Conservation (phyloP, 2,329 filamentous ascomycete species). For the Whalleya microplaca region DNA sequence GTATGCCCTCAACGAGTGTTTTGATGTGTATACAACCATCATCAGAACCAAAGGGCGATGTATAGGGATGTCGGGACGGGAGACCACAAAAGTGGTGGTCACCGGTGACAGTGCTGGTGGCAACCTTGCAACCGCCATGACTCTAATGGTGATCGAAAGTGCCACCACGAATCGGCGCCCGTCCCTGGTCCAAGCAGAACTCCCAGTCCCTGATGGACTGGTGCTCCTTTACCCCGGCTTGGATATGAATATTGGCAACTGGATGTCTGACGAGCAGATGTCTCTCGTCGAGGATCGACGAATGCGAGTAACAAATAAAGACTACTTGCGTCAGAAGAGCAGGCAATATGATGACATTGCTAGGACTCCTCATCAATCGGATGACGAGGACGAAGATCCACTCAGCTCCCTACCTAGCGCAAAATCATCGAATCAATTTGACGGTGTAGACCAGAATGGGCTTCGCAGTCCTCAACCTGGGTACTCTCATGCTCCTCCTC, state of each 20-base stretch:
- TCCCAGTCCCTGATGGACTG: slow-evolving; percentile 78
- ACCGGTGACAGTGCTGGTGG: slow-evolving; percentile 83
- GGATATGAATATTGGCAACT: slow-evolving; percentile 97
- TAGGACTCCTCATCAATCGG: slow-evolving; percentile 79
- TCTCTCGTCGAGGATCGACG: slow-evolving; percentile 84
- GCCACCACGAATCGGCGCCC: slow-evolving; percentile 59
- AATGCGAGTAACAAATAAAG: slow-evolving; percentile 75
- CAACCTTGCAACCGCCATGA: slow-evolving; percentile 78
- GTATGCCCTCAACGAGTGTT: slow-evolving; percentile 85
- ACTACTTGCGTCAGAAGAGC: slow-evolving; percentile 81
- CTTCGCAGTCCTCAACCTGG: slow-evolving; percentile 50
- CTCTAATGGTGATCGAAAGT: slow-evolving; percentile 87
- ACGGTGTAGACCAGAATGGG: slow-evolving; percentile 19
- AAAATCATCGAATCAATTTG: slow-evolving; percentile 23
- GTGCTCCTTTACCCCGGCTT: slow-evolving; percentile 87
- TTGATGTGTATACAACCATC: slow-evolving; percentile 79
- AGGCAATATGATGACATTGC: slow-evolving; percentile 86
- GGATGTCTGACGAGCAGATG: slow-evolving; percentile 99
- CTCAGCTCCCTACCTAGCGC: slow-evolving; percentile 31
- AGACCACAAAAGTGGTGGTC: slow-evolving; percentile 69
- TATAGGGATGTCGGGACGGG: slow-evolving; percentile 71
- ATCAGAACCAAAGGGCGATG: slow-evolving; percentile 74
- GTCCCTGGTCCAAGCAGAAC: slow-evolving; percentile 58
- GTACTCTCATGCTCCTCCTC: slow-evolving; percentile 53
- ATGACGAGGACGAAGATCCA: slow-evolving; percentile 66